Base-by-base conservation (phyloP, 176 grass and related monocot genomes). In the Oryza officinalis region DNA sequence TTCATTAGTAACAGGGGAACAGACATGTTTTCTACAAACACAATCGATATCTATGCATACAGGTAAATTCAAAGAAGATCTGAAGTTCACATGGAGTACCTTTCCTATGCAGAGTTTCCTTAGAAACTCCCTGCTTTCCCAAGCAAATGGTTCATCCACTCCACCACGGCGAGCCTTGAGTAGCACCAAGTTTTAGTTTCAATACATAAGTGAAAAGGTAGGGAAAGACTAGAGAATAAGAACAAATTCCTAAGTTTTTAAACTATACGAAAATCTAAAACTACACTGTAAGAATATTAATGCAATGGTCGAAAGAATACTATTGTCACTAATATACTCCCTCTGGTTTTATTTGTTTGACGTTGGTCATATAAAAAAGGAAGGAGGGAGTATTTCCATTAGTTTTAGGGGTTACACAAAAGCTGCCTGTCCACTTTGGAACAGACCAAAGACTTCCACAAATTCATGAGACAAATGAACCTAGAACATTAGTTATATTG, bases 141-240 rank as follows among this genome's bases (percentile, higher is more conserved):
- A 99, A 76, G 97, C 97, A 94, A 99, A 99, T 38, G 97, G 91
- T 66, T 99, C 97, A 63, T 99, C 97, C 46, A 94, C 70, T 80
- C 93, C 93, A 44, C 91, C 89, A 40, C 97, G 93, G 52, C 91
- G 93, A 59, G 97, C 97, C 97, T 99, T 72, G 31, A 80, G 65
- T 50, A 67, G 11, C 65, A 90, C 57, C 25, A 85, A 46, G 23
- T 76, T 67, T 63, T 2, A 20, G 70, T 84, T 66, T 86, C 65
- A 80, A 86, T 73, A 75, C 35, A 65, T 20, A 73, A 87, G 41
- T 8, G 1, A 2, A 45, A 41, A 88, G 22, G 50, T 23, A 60
- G 47, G 60, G 37, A 14, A 50, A 85, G 12, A 90, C 8, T 15
- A 43, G 71, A 68, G 23, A 54, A 60, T 10, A 60, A 60, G 50